Conservation (phyloP, 163 green algal species). For the Scenedesmus sp. region DNA sequence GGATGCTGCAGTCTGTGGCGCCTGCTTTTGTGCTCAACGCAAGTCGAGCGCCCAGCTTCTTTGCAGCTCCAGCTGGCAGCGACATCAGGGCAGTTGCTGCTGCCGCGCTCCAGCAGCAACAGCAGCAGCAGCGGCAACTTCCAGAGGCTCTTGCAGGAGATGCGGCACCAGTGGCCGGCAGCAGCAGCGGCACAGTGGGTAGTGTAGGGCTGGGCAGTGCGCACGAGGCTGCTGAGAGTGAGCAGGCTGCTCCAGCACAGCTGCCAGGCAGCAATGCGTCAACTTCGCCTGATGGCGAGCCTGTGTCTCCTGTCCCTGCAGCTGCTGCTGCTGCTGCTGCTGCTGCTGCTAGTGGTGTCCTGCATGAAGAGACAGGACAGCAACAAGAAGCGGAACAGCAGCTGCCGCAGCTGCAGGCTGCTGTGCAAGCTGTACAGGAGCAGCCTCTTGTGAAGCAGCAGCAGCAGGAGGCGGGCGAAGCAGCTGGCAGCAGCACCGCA, state of each 20-base stretch:
- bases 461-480: constrained; percentile 18
- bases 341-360: not conserved
- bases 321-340: constrained; percentile 26
- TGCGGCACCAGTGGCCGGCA: not conserved
- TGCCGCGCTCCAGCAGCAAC: not conserved
- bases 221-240: not conserved
- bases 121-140: not conserved
- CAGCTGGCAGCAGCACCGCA: not conserved
- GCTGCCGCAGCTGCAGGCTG: not conserved
- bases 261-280: not conserved
- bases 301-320: not conserved
- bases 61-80: not conserved
- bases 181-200: not conserved
- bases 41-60: constrained; percentile 26
- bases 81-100: not conserved
- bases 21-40: constrained; percentile 43
- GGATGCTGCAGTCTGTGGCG: constrained; percentile 21
- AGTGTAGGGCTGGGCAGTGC: not conserved
- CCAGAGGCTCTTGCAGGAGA: not conserved
- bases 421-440: not conserved
- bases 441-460: constrained; percentile 11
- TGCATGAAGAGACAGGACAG: too few relatives aligned
- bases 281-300: not conserved
- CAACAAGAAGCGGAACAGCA: not conserved
- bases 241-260: not conserved